Percentiles rank a stretch among this genome's conserved stretches.
Evolutionary conservation across 441 rosid species (phyloP).

Genomic region (Kokia cookei): DNA sequence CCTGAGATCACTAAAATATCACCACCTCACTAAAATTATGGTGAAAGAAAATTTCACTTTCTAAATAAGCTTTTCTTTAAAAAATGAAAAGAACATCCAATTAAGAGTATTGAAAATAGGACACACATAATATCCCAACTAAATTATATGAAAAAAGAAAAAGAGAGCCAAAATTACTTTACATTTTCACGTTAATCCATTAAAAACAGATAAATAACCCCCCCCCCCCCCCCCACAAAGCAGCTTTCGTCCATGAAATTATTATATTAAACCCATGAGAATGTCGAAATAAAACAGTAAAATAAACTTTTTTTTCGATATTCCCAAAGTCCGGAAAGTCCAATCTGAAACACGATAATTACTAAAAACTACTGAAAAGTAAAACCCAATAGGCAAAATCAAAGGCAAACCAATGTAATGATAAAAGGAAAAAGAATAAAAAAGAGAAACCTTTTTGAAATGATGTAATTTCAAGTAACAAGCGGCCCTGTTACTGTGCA

Average conservation of each 20-base stretch:
- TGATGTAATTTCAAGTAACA: constrained; percentile 74
- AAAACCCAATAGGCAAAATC: background rate
- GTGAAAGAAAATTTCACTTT: background rate
- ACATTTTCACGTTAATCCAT: background rate
- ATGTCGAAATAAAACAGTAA: background rate
- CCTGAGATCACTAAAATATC: background rate
- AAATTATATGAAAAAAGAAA: too few relatives aligned
- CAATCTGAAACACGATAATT: background rate
- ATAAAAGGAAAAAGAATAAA: background rate
- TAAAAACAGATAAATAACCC: background rate
- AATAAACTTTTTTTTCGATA: background rate
- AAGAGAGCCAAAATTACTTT: background rate
- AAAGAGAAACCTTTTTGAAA: constrained; percentile 51
- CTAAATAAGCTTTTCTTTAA: background rate
- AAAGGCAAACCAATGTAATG: background rate
- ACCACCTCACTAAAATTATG: background rate
- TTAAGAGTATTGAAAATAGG: background rate
- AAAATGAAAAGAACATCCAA: background rate
- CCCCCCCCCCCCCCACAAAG: too few relatives aligned
- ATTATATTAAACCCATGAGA: background rate
- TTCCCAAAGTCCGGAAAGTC: background rate
- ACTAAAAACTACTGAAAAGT: background rate
- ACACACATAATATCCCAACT: background rate
- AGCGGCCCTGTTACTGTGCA: constrained; percentile 93
- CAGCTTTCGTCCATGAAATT: background rate